phyloP scores from a whole-genome alignment of 371 early-diverging fungal species.

The Smittium culicis region DNA sequence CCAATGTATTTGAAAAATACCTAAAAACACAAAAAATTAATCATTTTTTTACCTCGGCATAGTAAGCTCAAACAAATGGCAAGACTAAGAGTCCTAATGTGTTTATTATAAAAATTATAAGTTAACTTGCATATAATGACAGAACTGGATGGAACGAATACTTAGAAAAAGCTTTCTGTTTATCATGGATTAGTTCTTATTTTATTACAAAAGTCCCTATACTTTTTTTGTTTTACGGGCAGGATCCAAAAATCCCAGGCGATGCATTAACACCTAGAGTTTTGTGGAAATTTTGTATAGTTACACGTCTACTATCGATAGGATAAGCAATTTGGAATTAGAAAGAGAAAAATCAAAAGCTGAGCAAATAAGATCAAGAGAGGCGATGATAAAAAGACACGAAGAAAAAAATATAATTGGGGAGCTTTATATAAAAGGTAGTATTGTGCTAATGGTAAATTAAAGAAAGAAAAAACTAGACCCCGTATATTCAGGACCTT shows the following conservation, averaged over 20 bases:
- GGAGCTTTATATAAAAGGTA: background rate
- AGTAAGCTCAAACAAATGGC: conserved; percentile 24
- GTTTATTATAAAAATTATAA: conserved; percentile 7
- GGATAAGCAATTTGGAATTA: background rate
- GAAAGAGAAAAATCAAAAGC: background rate
- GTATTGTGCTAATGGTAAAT: background rate
- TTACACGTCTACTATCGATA: background rate
- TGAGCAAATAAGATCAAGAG: background rate
- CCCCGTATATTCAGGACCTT: background rate
- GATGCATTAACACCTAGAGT: background rate
- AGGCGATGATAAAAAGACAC: background rate
- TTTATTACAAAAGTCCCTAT: background rate
- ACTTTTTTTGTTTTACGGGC: conserved; percentile 1
- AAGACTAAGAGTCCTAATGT: conserved; percentile 22
- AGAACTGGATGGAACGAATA: conserved; percentile 16
- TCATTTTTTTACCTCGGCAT: conserved; percentile 18
- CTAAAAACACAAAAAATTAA: conserved; percentile 5
- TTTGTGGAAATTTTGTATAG: background rate
- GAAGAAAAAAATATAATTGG: background rate
- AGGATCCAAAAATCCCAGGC: conserved; percentile 1
- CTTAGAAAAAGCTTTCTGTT: conserved; percentile 1
- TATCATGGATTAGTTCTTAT: background rate
- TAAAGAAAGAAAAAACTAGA: background rate
- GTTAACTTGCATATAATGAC: background rate
- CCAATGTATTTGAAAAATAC: conserved; percentile 10